Evolutionary conservation across 345 rosid genomes (phyloP).

Genomic region (Nephelium lappaceum): DNA sequence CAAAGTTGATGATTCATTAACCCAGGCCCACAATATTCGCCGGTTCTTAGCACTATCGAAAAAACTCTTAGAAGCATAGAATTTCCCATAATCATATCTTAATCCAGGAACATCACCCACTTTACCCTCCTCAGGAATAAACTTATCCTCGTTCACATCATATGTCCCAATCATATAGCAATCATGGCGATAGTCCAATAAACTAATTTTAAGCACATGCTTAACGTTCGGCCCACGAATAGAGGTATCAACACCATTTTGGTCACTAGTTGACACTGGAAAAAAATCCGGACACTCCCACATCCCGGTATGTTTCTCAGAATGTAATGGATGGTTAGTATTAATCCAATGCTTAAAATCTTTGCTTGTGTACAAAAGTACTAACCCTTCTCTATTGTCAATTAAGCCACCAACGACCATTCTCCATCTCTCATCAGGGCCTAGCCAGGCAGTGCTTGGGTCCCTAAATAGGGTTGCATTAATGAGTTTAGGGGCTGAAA

Average conservation of each 20-base stretch:
- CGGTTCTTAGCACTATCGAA: slow-evolving; percentile 45
- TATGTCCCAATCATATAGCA: slow-evolving; percentile 53
- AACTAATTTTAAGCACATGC: slow-evolving; percentile 55
- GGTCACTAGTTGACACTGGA: slow-evolving; percentile 28
- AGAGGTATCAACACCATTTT: slow-evolving; percentile 44
- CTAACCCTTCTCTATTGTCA: slow-evolving; percentile 30
- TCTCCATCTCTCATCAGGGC: slow-evolving; percentile 43
- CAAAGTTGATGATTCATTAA: slow-evolving; percentile 44
- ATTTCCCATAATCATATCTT: slow-evolving; percentile 61
- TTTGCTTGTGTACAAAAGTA: slow-evolving; percentile 43
- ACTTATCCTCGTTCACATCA: slow-evolving; percentile 28
- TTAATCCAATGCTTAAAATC: slow-evolving; percentile 48
- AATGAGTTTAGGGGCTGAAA: slow-evolving; percentile 28
- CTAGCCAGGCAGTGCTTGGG: slow-evolving; percentile 55
- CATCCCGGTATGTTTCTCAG: slow-evolving; percentile 42
- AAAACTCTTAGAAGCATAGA: slow-evolving; percentile 66
- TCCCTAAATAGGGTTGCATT: slow-evolving; percentile 47
- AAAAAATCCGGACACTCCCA: slow-evolving; percentile 70
- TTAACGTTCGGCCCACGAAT: slow-evolving; percentile 24
- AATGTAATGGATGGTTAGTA: slow-evolving; percentile 37
- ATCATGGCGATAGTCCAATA: slow-evolving; percentile 41
- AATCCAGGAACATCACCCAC: slow-evolving; percentile 38
- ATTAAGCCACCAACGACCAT: slow-evolving; percentile 37
- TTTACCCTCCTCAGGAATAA: slow-evolving; percentile 30
- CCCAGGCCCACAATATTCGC: slow-evolving; percentile 61